A percentile compares a stretch with the other conserved stretches of the same genome.
Conservation (phyloP, 202 grass and related monocot species). For the Dendrocalamus latiflorus region DNA sequence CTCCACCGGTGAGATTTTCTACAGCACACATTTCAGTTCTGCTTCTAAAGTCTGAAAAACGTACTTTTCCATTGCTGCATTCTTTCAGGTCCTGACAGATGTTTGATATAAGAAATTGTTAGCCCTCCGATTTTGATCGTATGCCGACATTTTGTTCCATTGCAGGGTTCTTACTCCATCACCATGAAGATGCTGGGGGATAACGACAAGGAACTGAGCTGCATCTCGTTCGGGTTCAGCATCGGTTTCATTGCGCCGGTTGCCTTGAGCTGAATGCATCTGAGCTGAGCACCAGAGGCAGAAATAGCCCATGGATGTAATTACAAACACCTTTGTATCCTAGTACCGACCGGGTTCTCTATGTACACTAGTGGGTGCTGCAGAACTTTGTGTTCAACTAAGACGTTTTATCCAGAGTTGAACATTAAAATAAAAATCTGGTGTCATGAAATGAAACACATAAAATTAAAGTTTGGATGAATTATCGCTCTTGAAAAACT, state of each 20-base stretch:
- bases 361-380: neutral
- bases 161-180: too few relatives aligned
- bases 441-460: too few relatives aligned
- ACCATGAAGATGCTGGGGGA: conserved; percentile 38
- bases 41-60: neutral
- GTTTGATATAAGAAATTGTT: too few relatives aligned
- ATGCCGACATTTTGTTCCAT: too few relatives aligned
- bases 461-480: too few relatives aligned
- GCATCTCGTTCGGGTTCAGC: conserved; percentile 76
- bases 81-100: too few relatives aligned
- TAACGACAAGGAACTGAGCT: conserved; percentile 45
- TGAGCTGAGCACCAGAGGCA: neutral
- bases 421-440: too few relatives aligned
- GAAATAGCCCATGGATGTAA: conserved; percentile 1
- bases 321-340: conserved; percentile 16
- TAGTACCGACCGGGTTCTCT: neutral
- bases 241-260: conserved; percentile 50
- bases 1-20: conserved; percentile 65
- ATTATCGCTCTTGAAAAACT: too few relatives aligned
- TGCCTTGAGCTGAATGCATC: conserved; percentile 25
- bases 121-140: too few relatives aligned
- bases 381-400: conserved; percentile 21
- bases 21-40: neutral
- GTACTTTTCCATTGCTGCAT: neutral
- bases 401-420: conserved; percentile 46